Percentiles rank a stretch among this genome's conserved stretches.
phyloP scores from a whole-genome alignment of 2,329 filamentous ascomycete species.

The Fusarium piperis region DNA sequence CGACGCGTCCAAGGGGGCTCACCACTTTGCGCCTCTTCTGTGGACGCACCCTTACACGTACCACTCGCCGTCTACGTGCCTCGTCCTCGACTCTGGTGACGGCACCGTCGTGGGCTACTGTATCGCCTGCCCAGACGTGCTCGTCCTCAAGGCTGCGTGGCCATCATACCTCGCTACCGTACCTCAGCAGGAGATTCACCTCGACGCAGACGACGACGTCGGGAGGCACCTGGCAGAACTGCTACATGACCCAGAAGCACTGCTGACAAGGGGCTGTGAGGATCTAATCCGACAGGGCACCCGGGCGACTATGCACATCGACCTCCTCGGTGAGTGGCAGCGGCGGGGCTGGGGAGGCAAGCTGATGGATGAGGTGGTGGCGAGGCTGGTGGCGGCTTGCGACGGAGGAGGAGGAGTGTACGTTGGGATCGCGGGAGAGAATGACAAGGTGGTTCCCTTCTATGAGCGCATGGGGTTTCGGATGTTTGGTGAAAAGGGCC shows the following conservation, averaged over 20 bases:
- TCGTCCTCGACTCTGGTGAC: conserved; percentile 59
- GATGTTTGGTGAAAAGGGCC: conserved; percentile 52
- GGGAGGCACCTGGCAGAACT: conserved; percentile 51
- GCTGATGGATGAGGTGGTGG: conserved; percentile 54
- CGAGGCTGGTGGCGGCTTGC: conserved; percentile 49
- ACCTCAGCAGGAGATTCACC: conserved; percentile 44
- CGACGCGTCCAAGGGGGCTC: conserved; percentile 45
- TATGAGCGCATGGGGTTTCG: conserved; percentile 59
- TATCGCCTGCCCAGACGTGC: conserved; percentile 56
- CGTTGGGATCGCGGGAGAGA: conserved; percentile 57
- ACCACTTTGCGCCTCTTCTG: conserved; percentile 56
- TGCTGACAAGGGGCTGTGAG: conserved; percentile 51
- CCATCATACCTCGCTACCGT: conserved; percentile 50
- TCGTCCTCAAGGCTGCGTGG: conserved; percentile 52
- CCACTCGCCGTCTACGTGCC: conserved; percentile 56
- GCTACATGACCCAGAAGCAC: conserved; percentile 52
- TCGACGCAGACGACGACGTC: conserved; percentile 40
- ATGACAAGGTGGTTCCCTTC: conserved; percentile 58
- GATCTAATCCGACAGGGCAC: conserved; percentile 43
- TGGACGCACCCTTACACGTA: conserved; percentile 62
- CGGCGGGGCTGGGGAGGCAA: conserved; percentile 56
- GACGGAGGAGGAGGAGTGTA: conserved; percentile 3
- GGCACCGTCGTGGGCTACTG: conserved; percentile 60
- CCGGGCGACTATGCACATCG: conserved; percentile 61
- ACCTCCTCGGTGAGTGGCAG: conserved; percentile 55